Conservation (phyloP, 768 basidiomycete genomes). For the Lactarius pseudohatsudake region DNA sequence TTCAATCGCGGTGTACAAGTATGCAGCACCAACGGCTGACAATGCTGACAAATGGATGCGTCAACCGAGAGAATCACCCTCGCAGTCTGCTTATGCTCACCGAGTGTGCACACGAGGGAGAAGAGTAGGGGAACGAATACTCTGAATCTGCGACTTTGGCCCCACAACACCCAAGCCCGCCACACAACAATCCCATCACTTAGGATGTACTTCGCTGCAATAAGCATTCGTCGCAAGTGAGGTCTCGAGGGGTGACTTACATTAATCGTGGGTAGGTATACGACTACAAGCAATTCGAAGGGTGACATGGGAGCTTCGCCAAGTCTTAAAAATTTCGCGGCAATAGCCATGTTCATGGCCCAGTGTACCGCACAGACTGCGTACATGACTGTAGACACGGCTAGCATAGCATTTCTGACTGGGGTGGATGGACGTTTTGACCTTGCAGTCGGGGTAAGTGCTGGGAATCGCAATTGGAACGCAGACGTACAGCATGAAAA, state of each 20-base stretch:
- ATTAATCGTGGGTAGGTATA: constrained; percentile 6
- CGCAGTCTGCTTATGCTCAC: constrained; percentile 4
- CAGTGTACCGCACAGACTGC: constrained; percentile 3
- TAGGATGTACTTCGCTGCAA: constrained; percentile 4
- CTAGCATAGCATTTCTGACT: background rate
- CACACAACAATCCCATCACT: constrained; percentile 18
- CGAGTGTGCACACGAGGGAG: constrained; percentile 7
- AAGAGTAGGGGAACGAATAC: background rate
- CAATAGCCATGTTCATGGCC: background rate
- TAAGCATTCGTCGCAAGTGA: background rate
- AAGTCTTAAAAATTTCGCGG: background rate
- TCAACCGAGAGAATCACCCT: background rate
- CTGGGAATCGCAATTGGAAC: background rate
- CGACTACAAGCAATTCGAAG: background rate
- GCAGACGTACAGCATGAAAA: background rate
- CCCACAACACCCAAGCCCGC: constrained; percentile 21
- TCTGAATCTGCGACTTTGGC: background rate
- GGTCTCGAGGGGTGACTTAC: background rate
- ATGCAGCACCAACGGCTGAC: background rate
- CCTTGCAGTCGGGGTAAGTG: background rate
- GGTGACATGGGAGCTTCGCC: background rate
- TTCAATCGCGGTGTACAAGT: background rate
- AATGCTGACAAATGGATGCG: background rate
- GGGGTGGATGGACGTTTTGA: background rate
- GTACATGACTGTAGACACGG: constrained; percentile 10